Percentiles rank a stretch among this genome's conserved stretches.
Evolutionary conservation across 108 stramenopile species (phyloP).

Genomic region (Mediolabrus comicus): DNA sequence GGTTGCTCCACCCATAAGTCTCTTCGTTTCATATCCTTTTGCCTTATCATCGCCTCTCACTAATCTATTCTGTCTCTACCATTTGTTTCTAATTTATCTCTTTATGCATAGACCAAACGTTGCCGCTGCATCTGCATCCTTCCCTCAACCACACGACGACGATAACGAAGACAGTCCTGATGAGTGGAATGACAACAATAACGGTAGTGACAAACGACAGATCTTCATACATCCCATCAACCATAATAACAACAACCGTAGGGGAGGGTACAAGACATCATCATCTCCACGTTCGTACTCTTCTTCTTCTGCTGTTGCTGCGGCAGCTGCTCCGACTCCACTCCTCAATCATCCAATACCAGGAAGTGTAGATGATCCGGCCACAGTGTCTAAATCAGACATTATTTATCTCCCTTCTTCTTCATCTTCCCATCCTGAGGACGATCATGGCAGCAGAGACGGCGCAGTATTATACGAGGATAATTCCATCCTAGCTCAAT

Average conservation of each 20-base stretch:
- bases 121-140: constrained; percentile 4
- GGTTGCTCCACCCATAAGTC: no score
- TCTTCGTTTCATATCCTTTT: no score
- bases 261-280: background rate
- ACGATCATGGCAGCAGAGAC: background rate
- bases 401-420: background rate
- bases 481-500: background rate
- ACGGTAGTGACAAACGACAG: background rate
- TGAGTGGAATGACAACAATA: constrained; percentile 5
- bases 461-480: background rate
- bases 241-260: background rate
- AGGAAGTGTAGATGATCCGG: constrained; percentile 5
- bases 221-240: background rate
- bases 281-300: background rate
- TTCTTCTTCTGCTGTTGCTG: background rate
- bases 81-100: background rate
- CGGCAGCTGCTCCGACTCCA: background rate
- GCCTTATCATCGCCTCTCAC: background rate
- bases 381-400: constrained; percentile 11
- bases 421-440: background rate
- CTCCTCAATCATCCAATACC: constrained; percentile 9
- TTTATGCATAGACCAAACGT: background rate
- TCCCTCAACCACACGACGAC: background rate
- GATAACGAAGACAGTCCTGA: background rate
- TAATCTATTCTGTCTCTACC: background rate